phyloP scores from a whole-genome alignment of 2,329 filamentous ascomycete genomes.

The Trichoderma sp. region DNA sequence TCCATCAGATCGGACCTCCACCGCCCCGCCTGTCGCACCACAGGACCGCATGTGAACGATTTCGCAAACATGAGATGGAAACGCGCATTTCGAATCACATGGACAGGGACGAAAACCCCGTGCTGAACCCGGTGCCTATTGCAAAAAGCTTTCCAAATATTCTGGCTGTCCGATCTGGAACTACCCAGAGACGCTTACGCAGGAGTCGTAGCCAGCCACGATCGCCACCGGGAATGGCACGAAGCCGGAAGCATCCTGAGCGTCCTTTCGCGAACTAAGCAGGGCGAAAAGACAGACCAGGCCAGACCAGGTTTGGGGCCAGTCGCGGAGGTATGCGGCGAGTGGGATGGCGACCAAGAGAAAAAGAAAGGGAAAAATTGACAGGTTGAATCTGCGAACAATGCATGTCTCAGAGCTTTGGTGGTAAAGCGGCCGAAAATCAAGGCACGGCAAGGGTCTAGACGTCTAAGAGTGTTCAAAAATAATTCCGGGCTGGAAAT shows the following conservation, averaged over 20 bases:
- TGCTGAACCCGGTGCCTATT: background rate
- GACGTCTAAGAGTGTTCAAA: background rate
- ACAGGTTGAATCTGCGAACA: background rate
- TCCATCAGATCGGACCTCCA: background rate
- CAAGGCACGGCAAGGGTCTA: background rate
- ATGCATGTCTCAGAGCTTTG: constrained; percentile 13
- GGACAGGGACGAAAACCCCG: background rate
- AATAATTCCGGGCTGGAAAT: background rate
- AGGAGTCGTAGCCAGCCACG: background rate
- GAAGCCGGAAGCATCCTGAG: background rate
- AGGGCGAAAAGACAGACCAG: background rate
- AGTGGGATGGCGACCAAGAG: background rate
- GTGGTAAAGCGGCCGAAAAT: background rate
- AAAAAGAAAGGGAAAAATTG: background rate
- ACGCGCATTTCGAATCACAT: background rate
- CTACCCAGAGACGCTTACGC: background rate
- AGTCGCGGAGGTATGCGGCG: background rate
- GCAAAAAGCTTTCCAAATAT: background rate
- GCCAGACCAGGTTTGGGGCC: background rate
- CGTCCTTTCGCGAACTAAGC: background rate
- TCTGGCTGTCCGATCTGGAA: background rate
- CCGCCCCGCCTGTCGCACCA: background rate
- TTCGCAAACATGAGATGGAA: background rate
- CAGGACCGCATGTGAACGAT: background rate
- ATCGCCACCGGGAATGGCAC: constrained; percentile 12